Base-by-base conservation (phyloP, 176 grass and related monocot genomes). In the Oryza australiensis region DNA sequence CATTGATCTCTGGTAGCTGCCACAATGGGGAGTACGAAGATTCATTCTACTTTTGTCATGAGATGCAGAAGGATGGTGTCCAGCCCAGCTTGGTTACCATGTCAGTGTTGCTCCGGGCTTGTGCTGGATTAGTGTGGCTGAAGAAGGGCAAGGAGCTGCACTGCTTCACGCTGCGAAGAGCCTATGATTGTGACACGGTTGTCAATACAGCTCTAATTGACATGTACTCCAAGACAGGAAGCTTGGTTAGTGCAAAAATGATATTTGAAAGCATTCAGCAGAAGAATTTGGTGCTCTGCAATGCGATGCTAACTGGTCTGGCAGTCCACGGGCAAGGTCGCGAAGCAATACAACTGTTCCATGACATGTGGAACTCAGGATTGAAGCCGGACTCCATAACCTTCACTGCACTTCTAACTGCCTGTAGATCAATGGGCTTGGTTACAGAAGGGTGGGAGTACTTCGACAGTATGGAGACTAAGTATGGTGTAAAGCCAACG, bases 81-180 rank as follows among this genome's bases (percentile, higher is more conserved):
- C 66, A 90, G 26, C 91, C 94, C 34, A 90, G 90, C 51, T 72
- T 70, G 26, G 86, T 89, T 40, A 92, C 94, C 16, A 60, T 86
- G 82, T 80, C 89, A 0, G 83, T 86, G 45, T 42, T 93, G 74
- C 79, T 97, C 77, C 79, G 87, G 5, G 87, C 91, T 30, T 94
- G 87, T n/a, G 87, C 94, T 8, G 87, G 77, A 48, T 65, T 94
- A 8, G 85, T 82, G 7, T 22, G 90, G 76, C 89, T 94, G 0
- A 88, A 77, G 66, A 97, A 97, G 67, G 94, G 94, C 77, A 92
- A 76, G 72, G 91, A 97, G 64, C 49, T 97, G 45, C 94, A 97
- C 75, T 88, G 89, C 43, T 92, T 91, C 26, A 68, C 73, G 1
- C 46, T 88, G 34, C 80, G 91, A 34, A 90, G 85, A 65, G 82